phyloP scores from a whole-genome alignment of 495 filamentous ascomycete genomes.

The Hyaloscypha variabilis region DNA sequence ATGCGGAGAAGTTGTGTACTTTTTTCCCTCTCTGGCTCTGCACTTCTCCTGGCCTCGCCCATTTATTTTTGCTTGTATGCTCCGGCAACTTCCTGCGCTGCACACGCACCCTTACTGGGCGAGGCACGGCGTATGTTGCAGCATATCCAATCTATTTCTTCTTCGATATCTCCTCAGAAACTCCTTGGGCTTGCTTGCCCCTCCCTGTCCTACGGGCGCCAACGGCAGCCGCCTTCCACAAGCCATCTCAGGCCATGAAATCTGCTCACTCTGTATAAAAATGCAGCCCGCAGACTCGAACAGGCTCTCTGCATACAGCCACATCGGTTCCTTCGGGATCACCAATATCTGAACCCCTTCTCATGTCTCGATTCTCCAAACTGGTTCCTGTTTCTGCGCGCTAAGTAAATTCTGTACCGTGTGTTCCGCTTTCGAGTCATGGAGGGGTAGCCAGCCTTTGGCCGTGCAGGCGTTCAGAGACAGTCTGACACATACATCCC shows the following conservation, averaged over 20 bases:
- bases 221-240: not conserved
- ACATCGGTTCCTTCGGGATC: constrained; percentile 10
- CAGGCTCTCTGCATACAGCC: constrained; percentile 17
- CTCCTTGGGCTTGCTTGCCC: not conserved
- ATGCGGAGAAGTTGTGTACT: constrained; percentile 2
- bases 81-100: not conserved
- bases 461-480: not conserved
- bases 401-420: not conserved
- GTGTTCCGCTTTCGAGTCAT: not conserved
- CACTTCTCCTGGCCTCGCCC: not conserved
- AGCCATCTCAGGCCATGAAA: not conserved
- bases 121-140: not conserved
- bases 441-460: constrained; percentile 5
- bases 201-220: not conserved
- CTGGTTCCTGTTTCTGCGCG: not conserved
- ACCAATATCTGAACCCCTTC: not conserved
- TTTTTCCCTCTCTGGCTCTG: constrained; percentile 4
- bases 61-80: not conserved
- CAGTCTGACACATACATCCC: constrained; percentile 23
- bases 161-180: not conserved
- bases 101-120: not conserved
- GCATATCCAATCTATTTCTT: not conserved
- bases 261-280: constrained; percentile 1
- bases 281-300: not conserved
- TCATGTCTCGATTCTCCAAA: not conserved